Base-by-base conservation (phyloP, 495 filamentous ascomycete species). In the Trichoderma virens region DNA sequence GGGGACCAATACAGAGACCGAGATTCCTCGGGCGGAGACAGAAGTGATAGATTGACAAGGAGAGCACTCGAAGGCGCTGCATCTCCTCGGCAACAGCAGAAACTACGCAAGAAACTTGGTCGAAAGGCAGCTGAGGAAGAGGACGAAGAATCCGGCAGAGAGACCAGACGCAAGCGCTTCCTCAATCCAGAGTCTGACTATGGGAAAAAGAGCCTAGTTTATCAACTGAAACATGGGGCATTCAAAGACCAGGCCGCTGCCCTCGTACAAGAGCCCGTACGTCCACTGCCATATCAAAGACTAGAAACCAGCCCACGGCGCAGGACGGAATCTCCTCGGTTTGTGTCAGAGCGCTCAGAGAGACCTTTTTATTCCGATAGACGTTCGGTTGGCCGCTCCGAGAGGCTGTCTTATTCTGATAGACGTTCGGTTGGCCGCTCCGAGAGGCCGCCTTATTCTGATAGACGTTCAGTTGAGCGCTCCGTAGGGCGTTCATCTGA, bases 51-150 rank as follows among this genome's bases (percentile, higher is more conserved):
- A n/a, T 18, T 61, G 6, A 61, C 60, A 3, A 20, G 35, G 38
- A 43, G 28, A 16, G 61, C 61, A n/a, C 61, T 62, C 23, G 61
- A 62, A 8, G 61, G 61, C 28, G 61, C 61, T 18, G 35, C 35
- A 25, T 41, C 34, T 14, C 35, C 35, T 38, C 20, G 61, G 30
- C 61, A 62, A 30, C 61, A 18, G 45, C 63, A 28, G 43, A 67
- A 59, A 69, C 73, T 63, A 6, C 78, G 67, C 71, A 77, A 72
- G 54, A 78, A 81, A 32, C 70, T 64, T 41, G 77, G 69, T 61
- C 77, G 79, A n/a, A 81, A 80, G 67, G 79, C 78, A 64, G 75
- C 77, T 59, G 73, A 80, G 34, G 77, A 74, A 5, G 65, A 73
- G 20, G 65, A 68, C 8, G 70, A 65, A n/a, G 69, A 71, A 25